Conservation (phyloP, 2,329 filamentous ascomycete species). For the Alternaria angustiovoidea region DNA sequence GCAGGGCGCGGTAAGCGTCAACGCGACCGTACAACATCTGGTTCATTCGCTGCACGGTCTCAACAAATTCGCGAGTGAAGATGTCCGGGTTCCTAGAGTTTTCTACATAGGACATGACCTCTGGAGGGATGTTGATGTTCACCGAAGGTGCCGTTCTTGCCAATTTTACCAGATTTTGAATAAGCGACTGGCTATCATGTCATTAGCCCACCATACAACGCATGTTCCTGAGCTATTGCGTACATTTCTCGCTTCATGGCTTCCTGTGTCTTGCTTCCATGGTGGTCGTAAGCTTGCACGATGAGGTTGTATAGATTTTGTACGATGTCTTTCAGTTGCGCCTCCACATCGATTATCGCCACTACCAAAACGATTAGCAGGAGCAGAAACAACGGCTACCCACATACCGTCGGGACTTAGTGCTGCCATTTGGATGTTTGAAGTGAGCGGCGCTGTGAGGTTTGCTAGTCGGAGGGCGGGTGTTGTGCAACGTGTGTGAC, state of each 20-base stretch:
- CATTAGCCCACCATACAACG: conserved; percentile 2
- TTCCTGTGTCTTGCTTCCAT: conserved; percentile 64
- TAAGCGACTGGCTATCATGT: conserved; percentile 57
- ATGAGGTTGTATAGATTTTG: conserved; percentile 68
- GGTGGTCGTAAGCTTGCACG: conserved; percentile 67
- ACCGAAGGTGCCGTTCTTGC: conserved; percentile 59
- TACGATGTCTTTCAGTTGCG: conserved; percentile 67
- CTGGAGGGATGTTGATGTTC: conserved; percentile 64
- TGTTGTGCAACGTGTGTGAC: conserved; percentile 5
- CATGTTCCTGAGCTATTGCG: background rate
- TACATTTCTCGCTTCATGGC: conserved; percentile 68
- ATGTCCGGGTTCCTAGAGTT: conserved; percentile 71
- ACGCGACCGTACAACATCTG: conserved; percentile 68
- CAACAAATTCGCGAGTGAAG: conserved; percentile 71
- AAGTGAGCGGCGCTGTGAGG: background rate
- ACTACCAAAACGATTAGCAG: conserved; percentile 14
- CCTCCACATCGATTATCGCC: conserved; percentile 47
- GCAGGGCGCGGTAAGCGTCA: conserved; percentile 66
- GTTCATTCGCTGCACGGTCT: conserved; percentile 69
- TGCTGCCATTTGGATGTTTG: conserved; percentile 16
- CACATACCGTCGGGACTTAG: conserved; percentile 15
- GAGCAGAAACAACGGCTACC: background rate
- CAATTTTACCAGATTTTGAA: conserved; percentile 63
- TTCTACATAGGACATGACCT: conserved; percentile 70
- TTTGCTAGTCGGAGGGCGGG: conserved; percentile 2